phyloP scores from a whole-genome alignment of 192 early-diverging fungal genomes.

The Coemansia sp. region DNA sequence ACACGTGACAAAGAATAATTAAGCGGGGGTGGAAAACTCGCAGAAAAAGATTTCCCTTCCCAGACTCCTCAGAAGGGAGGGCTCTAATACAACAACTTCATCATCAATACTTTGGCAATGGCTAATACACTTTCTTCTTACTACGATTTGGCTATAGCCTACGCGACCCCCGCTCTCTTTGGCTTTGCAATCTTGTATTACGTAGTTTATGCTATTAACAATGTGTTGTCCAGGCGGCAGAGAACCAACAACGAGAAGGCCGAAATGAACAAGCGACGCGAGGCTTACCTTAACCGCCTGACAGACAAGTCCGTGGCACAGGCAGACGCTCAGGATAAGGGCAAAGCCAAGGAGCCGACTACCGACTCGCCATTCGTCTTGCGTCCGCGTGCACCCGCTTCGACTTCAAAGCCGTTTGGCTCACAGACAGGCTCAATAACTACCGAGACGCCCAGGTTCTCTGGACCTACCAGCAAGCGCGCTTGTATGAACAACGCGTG shows the following conservation, averaged over 20 bases:
- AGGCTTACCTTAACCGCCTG: constrained; percentile 6
- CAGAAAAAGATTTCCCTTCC: too few species aligned
- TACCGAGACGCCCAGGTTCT: not conserved
- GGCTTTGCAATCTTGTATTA: not conserved
- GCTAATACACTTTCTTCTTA: not conserved
- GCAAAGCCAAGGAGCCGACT: not conserved
- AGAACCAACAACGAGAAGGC: constrained; percentile 6
- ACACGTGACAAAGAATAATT: too few species aligned
- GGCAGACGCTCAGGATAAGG: constrained; percentile 5
- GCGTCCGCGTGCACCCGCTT: constrained; percentile 25
- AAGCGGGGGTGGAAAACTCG: too few species aligned
- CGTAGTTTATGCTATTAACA: not conserved
- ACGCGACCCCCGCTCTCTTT: not conserved
- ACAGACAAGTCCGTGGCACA: not conserved
- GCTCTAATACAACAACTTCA: not conserved
- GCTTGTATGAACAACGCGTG: not conserved
- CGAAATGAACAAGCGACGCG: constrained; percentile 12
- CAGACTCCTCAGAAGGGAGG: too few species aligned
- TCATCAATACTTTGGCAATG: not conserved
- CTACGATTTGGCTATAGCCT: constrained; percentile 5
- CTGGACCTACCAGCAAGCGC: not conserved
- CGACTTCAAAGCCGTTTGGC: constrained; percentile 28
- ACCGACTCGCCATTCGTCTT: constrained; percentile 9
- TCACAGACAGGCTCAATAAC: not conserved
- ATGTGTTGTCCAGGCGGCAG: not conserved